Conservation (phyloP, 2,329 filamentous ascomycete species). For the Aspergillus latus region DNA sequence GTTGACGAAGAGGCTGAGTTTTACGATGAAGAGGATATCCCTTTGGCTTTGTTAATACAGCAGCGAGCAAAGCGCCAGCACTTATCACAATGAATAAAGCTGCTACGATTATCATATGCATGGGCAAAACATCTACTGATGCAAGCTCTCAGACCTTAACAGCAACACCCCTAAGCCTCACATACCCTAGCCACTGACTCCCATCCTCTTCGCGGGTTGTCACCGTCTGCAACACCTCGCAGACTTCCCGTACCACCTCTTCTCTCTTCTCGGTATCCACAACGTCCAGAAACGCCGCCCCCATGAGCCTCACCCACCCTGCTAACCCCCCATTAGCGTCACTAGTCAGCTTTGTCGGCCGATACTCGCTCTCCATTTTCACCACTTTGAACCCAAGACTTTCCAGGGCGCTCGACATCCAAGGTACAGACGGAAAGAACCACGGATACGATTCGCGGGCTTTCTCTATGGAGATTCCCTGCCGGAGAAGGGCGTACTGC, state of each 20-base stretch:
- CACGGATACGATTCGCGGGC: slow-evolving; percentile 60
- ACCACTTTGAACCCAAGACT: slow-evolving; percentile 50
- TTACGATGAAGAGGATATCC: slow-evolving; percentile 63
- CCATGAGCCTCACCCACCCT: slow-evolving; percentile 67
- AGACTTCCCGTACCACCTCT: slow-evolving; percentile 54
- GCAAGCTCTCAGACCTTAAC: slow-evolving; percentile 26
- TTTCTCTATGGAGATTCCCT: slow-evolving; percentile 52
- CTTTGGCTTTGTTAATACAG: slow-evolving; percentile 55
- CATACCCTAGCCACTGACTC: slow-evolving; percentile 51
- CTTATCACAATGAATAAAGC: not conserved
- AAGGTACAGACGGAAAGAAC: slow-evolving; percentile 69
- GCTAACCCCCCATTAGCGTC: slow-evolving; percentile 55
- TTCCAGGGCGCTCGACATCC: slow-evolving; percentile 49
- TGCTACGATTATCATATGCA: not conserved
- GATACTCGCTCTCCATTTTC: slow-evolving; percentile 61
- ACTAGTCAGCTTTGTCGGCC: slow-evolving; percentile 57
- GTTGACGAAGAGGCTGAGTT: slow-evolving; percentile 66
- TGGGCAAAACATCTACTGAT: not conserved
- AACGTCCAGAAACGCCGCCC: slow-evolving; percentile 57
- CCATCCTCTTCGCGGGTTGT: slow-evolving; percentile 59
- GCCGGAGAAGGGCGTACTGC: slow-evolving; percentile 51
- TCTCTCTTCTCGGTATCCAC: slow-evolving; percentile 53
- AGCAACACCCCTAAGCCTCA: slow-evolving; percentile 46
- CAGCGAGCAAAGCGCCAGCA: slow-evolving; percentile 29
- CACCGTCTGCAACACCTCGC: slow-evolving; percentile 55